phyloP scores from a whole-genome alignment of 129 eudicot species.

The Pittosporum tobira region DNA sequence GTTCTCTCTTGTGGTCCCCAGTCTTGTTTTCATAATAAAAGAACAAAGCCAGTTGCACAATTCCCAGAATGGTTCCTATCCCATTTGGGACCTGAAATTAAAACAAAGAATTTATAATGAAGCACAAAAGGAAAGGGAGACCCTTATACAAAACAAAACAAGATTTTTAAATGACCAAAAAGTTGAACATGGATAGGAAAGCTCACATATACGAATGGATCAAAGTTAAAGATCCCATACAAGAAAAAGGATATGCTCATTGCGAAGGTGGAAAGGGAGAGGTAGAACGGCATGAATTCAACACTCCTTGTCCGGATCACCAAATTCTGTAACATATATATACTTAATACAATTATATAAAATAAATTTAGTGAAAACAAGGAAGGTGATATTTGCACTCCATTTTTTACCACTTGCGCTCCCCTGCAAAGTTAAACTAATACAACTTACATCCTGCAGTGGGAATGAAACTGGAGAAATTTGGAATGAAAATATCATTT shows the following conservation, averaged over 20 bases:
- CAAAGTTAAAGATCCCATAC: conserved; percentile 70
- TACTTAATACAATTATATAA: not conserved
- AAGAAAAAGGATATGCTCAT: conserved; percentile 76
- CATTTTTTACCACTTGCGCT: no score
- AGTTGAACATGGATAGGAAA: conserved; percentile 9
- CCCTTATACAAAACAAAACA: not conserved
- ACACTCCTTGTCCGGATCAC: conserved; percentile 77
- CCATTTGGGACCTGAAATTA: conserved; percentile 77
- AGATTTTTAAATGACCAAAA: not conserved
- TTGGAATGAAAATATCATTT: no score
- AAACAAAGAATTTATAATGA: conserved; percentile 8
- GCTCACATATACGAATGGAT: conserved; percentile 70
- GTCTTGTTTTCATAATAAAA: conserved; percentile 37
- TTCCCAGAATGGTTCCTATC: conserved; percentile 61
- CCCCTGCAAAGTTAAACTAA: no score
- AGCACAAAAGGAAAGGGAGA: not conserved
- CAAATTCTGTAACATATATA: conserved; percentile 42
- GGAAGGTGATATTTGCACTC: no score
- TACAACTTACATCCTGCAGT: no score
- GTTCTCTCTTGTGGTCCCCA: conserved; percentile 35
- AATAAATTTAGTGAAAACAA: not conserved
- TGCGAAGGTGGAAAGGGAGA: conserved; percentile 71
- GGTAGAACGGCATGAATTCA: conserved; percentile 89
- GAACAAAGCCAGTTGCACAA: conserved; percentile 48
- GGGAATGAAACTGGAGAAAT: no score